Percentiles rank a stretch among this genome's conserved stretches.
Conservation (phyloP, 441 rosid genomes). For the Melastoma candidum region DNA sequence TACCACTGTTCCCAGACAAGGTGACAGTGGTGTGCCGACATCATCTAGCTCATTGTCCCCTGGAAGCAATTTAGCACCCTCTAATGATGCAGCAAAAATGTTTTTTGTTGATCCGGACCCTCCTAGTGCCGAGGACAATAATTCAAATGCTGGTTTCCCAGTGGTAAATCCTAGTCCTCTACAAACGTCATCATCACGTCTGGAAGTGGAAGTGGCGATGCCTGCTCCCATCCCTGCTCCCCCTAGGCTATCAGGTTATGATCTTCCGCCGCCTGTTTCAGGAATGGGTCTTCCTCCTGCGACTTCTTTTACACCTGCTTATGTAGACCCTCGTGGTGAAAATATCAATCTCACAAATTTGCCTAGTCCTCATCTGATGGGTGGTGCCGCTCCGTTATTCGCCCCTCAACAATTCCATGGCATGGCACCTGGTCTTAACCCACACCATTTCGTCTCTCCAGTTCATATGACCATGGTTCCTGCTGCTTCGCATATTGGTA, state of each 20-base stretch:
- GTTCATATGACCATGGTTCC: slow-evolving; percentile 35
- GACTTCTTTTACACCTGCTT: slow-evolving; percentile 23
- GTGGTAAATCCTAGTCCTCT: slow-evolving; percentile 23
- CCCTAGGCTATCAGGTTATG: slow-evolving; percentile 33
- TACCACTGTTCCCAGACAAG: slow-evolving; percentile 25
- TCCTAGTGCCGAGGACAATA: slow-evolving; percentile 26
- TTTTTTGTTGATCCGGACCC: slow-evolving; percentile 23
- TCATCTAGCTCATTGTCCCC: slow-evolving; percentile 26
- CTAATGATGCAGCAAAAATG: slow-evolving; percentile 27
- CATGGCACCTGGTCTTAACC: slow-evolving; percentile 15
- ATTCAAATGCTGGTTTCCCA: slow-evolving; percentile 21
- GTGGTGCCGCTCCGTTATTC: slow-evolving; percentile 22
- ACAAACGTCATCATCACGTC: slow-evolving; percentile 26
- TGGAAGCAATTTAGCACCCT: slow-evolving; percentile 19
- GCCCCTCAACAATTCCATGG: slow-evolving; percentile 32
- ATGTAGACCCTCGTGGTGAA: slow-evolving; percentile 35
- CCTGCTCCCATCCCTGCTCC: slow-evolving; percentile 20
- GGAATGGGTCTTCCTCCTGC: slow-evolving; percentile 21
- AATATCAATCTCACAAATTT: slow-evolving; percentile 25
- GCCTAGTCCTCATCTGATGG: slow-evolving; percentile 31
- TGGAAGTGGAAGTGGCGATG: slow-evolving; percentile 36
- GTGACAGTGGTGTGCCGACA: slow-evolving; percentile 24
- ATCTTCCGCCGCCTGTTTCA: slow-evolving; percentile 22
- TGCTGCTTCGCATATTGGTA: slow-evolving; percentile 30
- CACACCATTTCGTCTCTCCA: slow-evolving; percentile 39